A percentile compares a stretch with the other conserved stretches of the same genome.
These are phyloP conservation scores for Ustilago nuda DNA, from an alignment of 1,284 basidiomycete species.

Conservation along the genomic window DNA sequence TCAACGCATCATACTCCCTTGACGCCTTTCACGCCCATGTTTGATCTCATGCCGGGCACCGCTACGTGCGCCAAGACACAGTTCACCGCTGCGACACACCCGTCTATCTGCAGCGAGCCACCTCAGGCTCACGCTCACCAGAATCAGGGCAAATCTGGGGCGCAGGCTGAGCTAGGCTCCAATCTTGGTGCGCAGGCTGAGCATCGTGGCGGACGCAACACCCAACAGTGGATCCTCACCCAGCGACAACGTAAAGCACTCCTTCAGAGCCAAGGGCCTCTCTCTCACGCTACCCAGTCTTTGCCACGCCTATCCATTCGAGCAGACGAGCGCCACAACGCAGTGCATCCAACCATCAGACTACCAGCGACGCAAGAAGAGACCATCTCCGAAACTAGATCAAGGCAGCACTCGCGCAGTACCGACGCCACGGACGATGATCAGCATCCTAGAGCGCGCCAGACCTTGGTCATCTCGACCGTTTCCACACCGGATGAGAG, in stretches of 20 bases:
- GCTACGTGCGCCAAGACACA: conserved; percentile 31
- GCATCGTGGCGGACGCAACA: conserved; percentile 25
- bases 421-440: conserved; percentile 35
- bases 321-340: conserved; percentile 29
- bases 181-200: conserved; percentile 11
- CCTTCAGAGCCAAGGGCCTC: conserved; percentile 34
- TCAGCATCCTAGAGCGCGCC: conserved; percentile 6
- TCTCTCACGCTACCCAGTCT: conserved; percentile 17
- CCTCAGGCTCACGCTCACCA: conserved; percentile 10
- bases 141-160: background rate
- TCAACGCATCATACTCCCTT: conserved; percentile 42
- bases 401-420: conserved; percentile 39
- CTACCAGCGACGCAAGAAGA: conserved; percentile 8
- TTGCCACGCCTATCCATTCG: conserved; percentile 31
- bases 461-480: conserved; percentile 43
- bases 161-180: conserved; percentile 12
- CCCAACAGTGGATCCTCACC: conserved; percentile 47
- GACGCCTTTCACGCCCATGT: conserved; percentile 56
- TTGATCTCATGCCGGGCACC: conserved; percentile 44
- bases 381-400: conserved; percentile 5
- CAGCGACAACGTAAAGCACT: conserved; percentile 37
- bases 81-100: conserved; percentile 8
- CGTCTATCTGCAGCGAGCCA: conserved; percentile 15
- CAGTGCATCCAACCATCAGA: conserved; percentile 4
- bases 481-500: conserved; percentile 36